These are phyloP conservation scores for Naganishia sp. DNA, from an alignment of 1,284 basidiomycete species.

Conservation along the genomic window DNA sequence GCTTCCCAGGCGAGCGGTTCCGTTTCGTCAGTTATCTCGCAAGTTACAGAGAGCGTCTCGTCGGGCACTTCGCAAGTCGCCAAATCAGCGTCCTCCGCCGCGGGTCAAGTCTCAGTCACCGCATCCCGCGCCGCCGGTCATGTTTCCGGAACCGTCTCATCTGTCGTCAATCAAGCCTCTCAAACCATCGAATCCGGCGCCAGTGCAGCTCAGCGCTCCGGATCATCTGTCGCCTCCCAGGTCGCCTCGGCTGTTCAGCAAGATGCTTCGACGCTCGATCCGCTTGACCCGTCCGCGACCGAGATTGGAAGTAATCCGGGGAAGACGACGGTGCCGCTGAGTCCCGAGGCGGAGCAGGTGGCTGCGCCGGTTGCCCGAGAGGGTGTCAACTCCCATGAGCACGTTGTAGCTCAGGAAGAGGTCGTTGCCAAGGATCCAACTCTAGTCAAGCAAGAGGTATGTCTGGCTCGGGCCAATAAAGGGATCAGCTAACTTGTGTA, in stretches of 20 bases:
- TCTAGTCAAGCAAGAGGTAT: slow-evolving; percentile 20
- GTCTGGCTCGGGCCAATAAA: not conserved
- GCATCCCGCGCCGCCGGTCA: slow-evolving; percentile 30
- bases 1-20: slow-evolving; percentile 5
- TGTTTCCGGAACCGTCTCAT: slow-evolving; percentile 29
- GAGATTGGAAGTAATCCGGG: slow-evolving; percentile 19
- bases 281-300: slow-evolving; percentile 18
- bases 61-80: slow-evolving; percentile 27
- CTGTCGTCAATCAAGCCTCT: slow-evolving; percentile 38
- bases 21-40: slow-evolving; percentile 5
- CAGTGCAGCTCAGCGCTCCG: slow-evolving; percentile 35
- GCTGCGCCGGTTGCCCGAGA: slow-evolving; percentile 3
- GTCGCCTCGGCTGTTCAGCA: slow-evolving; percentile 3
- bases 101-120: slow-evolving; percentile 34
- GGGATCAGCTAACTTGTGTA: not conserved
- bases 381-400: not conserved
- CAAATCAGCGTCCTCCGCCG: slow-evolving; percentile 28
- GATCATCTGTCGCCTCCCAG: slow-evolving; percentile 26
- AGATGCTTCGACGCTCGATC: slow-evolving; percentile 12
- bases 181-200: slow-evolving; percentile 38
- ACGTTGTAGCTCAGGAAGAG: not conserved
- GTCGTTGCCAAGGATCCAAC: slow-evolving; percentile 13
- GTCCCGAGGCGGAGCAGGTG: slow-evolving; percentile 15
- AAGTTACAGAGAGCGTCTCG: slow-evolving; percentile 30
- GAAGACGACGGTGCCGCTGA: slow-evolving; percentile 22